These are phyloP conservation scores for Cladophialophora immunda DNA, from an alignment of 2,329 filamentous ascomycete genomes.

Conservation along the genomic window DNA sequence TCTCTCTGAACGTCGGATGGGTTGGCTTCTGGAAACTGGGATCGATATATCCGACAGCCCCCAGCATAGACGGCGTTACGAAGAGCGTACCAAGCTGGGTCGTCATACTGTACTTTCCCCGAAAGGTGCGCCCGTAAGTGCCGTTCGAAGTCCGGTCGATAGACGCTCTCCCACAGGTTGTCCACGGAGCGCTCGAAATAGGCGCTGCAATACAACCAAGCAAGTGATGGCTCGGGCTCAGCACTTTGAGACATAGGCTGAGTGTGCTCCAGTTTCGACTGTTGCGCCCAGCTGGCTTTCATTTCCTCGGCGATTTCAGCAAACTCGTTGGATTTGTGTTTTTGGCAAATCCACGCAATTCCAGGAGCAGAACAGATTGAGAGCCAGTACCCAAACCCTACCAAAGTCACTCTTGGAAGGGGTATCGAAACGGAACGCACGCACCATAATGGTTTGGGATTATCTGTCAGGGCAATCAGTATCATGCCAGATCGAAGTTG, in stretches of 20 bases:
- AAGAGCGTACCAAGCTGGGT: constrained; percentile 15
- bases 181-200: constrained; percentile 19
- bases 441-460: constrained; percentile 10
- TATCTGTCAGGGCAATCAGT: background rate
- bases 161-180: constrained; percentile 10
- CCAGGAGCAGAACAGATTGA: constrained; percentile 19
- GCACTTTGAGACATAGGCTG: constrained; percentile 1
- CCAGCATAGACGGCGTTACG: constrained; percentile 16
- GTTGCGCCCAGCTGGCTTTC: constrained; percentile 5
- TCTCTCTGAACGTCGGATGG: constrained; percentile 8
- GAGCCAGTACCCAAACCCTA: constrained; percentile 14
- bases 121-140: constrained; percentile 5
- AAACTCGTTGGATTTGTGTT: constrained; percentile 11
- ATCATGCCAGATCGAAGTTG: background rate
- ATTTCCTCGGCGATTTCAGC: constrained; percentile 8
- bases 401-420: constrained; percentile 2
- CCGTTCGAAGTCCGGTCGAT: constrained; percentile 13
- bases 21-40: constrained; percentile 3
- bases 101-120: background rate
- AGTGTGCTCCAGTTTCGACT: constrained; percentile 5
- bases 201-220: constrained; percentile 17
- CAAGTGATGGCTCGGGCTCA: constrained; percentile 12
- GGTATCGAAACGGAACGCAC: background rate
- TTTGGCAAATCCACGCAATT: constrained; percentile 7
- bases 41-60: constrained; percentile 17